Conservation (phyloP, 169 alveolate genomes). For the Cardiosporidium cionae region DNA sequence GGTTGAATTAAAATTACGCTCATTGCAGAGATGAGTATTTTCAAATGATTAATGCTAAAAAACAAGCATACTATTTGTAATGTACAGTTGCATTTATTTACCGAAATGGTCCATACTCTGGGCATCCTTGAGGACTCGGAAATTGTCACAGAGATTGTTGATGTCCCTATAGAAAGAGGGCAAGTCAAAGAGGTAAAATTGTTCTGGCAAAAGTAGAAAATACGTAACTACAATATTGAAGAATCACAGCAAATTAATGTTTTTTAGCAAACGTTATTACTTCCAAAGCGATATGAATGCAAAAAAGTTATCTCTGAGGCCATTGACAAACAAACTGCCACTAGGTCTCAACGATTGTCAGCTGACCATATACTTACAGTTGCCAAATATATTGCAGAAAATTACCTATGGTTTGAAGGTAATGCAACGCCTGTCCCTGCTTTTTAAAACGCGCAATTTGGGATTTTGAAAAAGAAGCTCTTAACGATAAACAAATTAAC, state of each 20-base stretch:
- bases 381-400: background rate
- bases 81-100: slow-evolving; percentile 31
- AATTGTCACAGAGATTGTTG: slow-evolving; percentile 23
- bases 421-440: background rate
- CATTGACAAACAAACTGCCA: slow-evolving; percentile 22
- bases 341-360: slow-evolving; percentile 17
- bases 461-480: background rate
- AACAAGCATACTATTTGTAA: too few relatives aligned
- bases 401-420: slow-evolving; percentile 22
- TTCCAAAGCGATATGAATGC: slow-evolving; percentile 8
- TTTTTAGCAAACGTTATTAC: too few relatives aligned
- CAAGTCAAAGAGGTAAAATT: slow-evolving; percentile 14
- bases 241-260: too few relatives aligned
- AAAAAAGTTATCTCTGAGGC: slow-evolving; percentile 15
- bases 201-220: too few relatives aligned
- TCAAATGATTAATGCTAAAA: too few relatives aligned
- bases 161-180: slow-evolving; percentile 34
- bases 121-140: slow-evolving; percentile 25
- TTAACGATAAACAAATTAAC: too few relatives aligned
- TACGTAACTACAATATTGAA: too few relatives aligned
- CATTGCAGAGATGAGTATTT: too few relatives aligned
- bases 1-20: too few relatives aligned
- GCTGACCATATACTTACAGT: slow-evolving; percentile 24
- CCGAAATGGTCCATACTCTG: slow-evolving; percentile 32
- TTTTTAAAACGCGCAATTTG: background rate